Conservation (phyloP, 345 rosid species). For the Brassica cretica region DNA sequence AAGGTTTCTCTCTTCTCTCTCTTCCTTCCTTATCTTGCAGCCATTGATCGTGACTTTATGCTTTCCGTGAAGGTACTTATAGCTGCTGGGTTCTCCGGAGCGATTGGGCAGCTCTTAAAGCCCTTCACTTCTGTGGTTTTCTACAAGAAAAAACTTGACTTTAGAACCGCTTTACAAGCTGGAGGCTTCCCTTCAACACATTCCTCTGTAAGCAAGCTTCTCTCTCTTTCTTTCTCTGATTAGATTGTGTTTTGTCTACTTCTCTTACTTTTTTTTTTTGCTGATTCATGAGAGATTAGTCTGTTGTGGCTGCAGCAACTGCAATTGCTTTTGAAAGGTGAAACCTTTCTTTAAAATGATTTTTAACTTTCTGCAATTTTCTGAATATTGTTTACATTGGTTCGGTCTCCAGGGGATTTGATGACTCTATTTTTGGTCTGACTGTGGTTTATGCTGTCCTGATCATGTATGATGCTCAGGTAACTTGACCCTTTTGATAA, state of each 20-base stretch:
- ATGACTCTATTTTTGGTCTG: constrained; percentile 77
- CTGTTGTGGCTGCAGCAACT: constrained; percentile 85
- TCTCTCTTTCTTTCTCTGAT: neutral
- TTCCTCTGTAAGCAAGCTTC: constrained; percentile 47
- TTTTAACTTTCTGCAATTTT: neutral
- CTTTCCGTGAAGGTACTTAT: constrained; percentile 57
- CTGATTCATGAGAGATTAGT: constrained; percentile 43
- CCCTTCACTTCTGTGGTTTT: constrained; percentile 65
- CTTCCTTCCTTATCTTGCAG: neutral
- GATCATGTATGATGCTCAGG: constrained; percentile 94
- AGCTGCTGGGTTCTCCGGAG: constrained; percentile 73
- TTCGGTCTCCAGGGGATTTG: constrained; percentile 64
- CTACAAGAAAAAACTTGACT: constrained; percentile 62
- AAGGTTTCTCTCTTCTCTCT: constrained; percentile 43
- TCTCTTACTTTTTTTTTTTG: constrained; percentile 10
- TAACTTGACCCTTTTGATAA: constrained; percentile 23
- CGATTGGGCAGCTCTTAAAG: constrained; percentile 83
- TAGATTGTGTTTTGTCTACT: neutral
- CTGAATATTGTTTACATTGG: constrained; percentile 1
- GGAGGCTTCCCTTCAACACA: constrained; percentile 98
- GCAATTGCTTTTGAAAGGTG: constrained; percentile 87
- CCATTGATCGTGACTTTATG: neutral
- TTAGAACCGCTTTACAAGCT: constrained; percentile 56
- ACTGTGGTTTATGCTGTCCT: constrained; percentile 77
- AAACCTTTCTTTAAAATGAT: neutral